Evolutionary conservation across 2,329 filamentous ascomycete species (phyloP).

Genomic region (Curvularia spicifera): DNA sequence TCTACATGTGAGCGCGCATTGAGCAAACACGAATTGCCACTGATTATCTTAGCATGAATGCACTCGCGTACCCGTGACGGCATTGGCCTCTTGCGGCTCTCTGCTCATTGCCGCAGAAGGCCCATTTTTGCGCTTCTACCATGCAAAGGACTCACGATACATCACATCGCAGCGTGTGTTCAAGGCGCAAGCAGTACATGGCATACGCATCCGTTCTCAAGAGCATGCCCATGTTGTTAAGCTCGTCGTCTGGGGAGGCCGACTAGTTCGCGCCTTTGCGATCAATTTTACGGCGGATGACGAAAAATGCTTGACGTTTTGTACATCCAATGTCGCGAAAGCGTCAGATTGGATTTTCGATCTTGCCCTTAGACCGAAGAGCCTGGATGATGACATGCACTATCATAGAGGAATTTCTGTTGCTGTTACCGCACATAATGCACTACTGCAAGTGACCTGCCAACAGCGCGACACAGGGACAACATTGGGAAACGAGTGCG

Average conservation of each 20-base stretch:
- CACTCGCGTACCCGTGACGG: conserved; percentile 54
- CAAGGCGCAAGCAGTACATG: conserved; percentile 73
- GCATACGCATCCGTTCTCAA: conserved; percentile 60
- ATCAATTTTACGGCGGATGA: conserved; percentile 27
- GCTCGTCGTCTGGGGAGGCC: conserved; percentile 48
- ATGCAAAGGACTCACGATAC: conserved; percentile 31
- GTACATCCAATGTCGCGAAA: conserved; percentile 29
- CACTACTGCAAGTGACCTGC: conserved; percentile 64
- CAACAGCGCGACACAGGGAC: conserved; percentile 13
- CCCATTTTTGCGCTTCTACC: conserved; percentile 50
- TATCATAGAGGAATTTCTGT: conserved; percentile 24
- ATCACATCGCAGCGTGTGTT: conserved; percentile 61
- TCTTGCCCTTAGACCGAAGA: conserved; percentile 28
- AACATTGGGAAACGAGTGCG: conserved; percentile 5
- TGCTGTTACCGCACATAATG: conserved; percentile 84
- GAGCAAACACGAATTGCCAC: conserved; percentile 4
- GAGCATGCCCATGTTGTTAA: conserved; percentile 29
- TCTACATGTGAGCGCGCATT: conserved; percentile 38
- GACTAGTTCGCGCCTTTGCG: conserved; percentile 56
- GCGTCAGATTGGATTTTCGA: conserved; percentile 50
- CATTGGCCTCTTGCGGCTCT: conserved; percentile 48
- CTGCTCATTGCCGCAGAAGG: conserved; percentile 54
- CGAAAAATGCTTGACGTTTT: conserved; percentile 26
- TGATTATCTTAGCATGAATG: conserved; percentile 47
- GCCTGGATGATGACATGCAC: conserved; percentile 14